phyloP scores from a whole-genome alignment of 257 asterid species.

The Nicotiana benthamiana region DNA sequence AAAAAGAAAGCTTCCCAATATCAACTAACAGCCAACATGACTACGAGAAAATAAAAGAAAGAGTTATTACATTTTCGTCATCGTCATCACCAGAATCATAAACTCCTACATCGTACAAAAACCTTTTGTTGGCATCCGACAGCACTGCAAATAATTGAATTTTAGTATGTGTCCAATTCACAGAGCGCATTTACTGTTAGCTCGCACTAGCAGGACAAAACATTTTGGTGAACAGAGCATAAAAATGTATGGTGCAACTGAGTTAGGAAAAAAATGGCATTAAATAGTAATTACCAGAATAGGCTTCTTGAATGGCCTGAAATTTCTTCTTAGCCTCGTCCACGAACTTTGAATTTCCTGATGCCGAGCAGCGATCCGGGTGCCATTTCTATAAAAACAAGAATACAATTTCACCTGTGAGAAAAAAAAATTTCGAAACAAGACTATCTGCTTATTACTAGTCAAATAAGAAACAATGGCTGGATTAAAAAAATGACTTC shows the following conservation, averaged over 20 bases:
- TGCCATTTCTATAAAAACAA: conserved; percentile 63
- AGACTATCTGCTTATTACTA: not conserved
- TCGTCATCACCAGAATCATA: conserved; percentile 70
- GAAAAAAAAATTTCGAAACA: too few species aligned
- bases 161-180: not conserved
- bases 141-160: conserved; percentile 38
- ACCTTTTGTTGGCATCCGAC: conserved; percentile 65
- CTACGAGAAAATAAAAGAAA: not conserved
- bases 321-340: conserved; percentile 84
- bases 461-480: too few species aligned
- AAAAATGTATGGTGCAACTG: not conserved
- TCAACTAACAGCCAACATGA: not conserved
- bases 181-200: not conserved
- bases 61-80: conserved; percentile 47
- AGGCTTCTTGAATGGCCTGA: conserved; percentile 83
- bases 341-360: conserved; percentile 37
- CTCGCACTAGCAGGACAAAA: not conserved
- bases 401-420: not conserved
- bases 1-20: too few species aligned
- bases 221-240: conserved; percentile 6
- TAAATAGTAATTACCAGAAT: conserved; percentile 43
- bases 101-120: conserved; percentile 81
- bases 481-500: too few species aligned
- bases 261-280: too few species aligned
- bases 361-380: conserved; percentile 71